Evolutionary conservation across 139 green algal genomes (phyloP), one percentile per base, ranked within the genome.

Genomic region (Astrephomene gubernaculifera): DNA sequence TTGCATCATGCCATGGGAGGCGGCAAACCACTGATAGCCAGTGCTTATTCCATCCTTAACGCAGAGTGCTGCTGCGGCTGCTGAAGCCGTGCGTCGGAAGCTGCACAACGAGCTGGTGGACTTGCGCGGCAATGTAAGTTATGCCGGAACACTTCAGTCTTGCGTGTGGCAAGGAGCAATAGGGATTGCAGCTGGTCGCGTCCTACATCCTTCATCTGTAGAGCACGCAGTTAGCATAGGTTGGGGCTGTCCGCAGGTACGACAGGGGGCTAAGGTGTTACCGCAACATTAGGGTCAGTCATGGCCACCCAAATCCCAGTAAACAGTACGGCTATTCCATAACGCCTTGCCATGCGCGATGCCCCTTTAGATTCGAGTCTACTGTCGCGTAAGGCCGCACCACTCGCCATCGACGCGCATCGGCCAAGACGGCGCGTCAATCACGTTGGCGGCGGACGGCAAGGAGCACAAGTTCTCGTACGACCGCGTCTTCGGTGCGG

Each of bases 91-190:
- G n/a, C 90, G 95, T 17, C 89, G 96, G 6, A 83, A 90, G 64
- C 80, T 96, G 36, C 96, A 98, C 92, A 98, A 98, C 87, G 91
- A 96, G 90, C 92, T 98, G 54, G 92, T 98, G 17, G 92, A 97
- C 76, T 82, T 98, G 10, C 89, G 91, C 17, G 96, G 96, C 79
- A 98, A 98, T 71, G 93, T 96, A 79, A 90, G 92, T 63, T 21
- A 33, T 71, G 76, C 76, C 3, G 57, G 9, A 65, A 22, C 6
- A 65, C 57, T 65, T 65, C 57, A 65, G 22, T n/a, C n/a, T 65
- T 65, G n/a, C 57, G 19, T 65, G 57, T 29, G 14, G 57, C 14
- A n/a, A n/a, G n/a, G n/a, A n/a, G n/a, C n/a, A n/a, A n/a, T n/a
- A n/a, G n/a, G n/a, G n/a, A n/a, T n/a, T n/a, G n/a, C n/a, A n/a